Percentiles rank a stretch among this genome's conserved stretches.
Evolutionary conservation across 1,139 yeast genomes (phyloP).

Genomic region (Dujonia santamariae): DNA sequence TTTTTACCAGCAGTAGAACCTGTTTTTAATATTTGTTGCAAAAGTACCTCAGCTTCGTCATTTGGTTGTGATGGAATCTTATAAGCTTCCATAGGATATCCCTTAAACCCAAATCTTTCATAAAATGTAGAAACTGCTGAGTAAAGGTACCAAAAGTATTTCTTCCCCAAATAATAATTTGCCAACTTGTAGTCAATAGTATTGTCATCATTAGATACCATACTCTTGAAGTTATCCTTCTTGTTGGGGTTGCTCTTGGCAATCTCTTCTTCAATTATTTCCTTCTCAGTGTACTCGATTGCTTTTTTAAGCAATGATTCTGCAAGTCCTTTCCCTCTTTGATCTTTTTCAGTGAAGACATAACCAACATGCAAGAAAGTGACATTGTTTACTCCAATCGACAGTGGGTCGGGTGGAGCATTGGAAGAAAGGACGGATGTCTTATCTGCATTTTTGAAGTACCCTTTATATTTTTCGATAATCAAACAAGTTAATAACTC

Average conservation of each 20-base stretch:
- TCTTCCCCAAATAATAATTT: slow-evolving; percentile 32
- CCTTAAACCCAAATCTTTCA: slow-evolving; percentile 37
- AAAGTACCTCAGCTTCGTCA: too few relatives aligned
- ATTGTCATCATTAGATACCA: slow-evolving; percentile 28
- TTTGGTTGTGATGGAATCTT: slow-evolving; percentile 26
- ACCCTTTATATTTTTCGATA: slow-evolving; percentile 26
- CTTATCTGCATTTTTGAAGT: slow-evolving; percentile 30
- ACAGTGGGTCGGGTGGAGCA: slow-evolving; percentile 28
- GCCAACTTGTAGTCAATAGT: slow-evolving; percentile 31
- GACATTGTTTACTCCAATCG: slow-evolving; percentile 31
- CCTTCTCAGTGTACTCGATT: slow-evolving; percentile 31
- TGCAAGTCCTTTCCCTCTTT: slow-evolving; percentile 32
- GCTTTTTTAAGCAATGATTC: slow-evolving; percentile 23
- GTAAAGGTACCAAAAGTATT: slow-evolving; percentile 39
- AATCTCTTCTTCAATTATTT: slow-evolving; percentile 24
- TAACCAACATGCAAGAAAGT: slow-evolving; percentile 26
- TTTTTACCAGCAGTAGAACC: slow-evolving; percentile 23
- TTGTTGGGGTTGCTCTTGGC: slow-evolving; percentile 19
- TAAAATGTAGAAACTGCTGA: slow-evolving; percentile 35
- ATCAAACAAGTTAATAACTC: slow-evolving; percentile 25
- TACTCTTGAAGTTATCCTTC: slow-evolving; percentile 27
- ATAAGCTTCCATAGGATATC: slow-evolving; percentile 35
- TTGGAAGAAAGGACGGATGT: slow-evolving; percentile 23
- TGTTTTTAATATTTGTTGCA: too few relatives aligned
- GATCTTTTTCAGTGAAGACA: slow-evolving; percentile 27